Percentiles rank a stretch among this genome's conserved stretches.
These are phyloP conservation scores for Myrica gale DNA, from an alignment of 306 rosid genomes.

Conservation along the genomic window DNA sequence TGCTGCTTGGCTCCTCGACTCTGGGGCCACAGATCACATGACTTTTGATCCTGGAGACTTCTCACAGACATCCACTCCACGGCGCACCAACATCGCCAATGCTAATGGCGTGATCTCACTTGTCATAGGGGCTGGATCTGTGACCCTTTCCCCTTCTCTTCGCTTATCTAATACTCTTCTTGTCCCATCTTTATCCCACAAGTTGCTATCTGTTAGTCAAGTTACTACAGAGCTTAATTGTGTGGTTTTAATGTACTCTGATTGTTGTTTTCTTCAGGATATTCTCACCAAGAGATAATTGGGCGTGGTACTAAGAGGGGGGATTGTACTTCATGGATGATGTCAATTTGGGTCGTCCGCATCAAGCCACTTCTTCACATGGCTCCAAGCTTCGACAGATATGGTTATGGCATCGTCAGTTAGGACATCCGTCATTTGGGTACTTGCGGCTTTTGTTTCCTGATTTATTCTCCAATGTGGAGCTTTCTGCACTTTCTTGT, in stretches of 20 bases:
- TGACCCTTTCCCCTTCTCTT: no score
- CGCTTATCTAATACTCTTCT: no score
- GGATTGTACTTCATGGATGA: not conserved
- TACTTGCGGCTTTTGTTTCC: no score
- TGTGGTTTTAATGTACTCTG: no score
- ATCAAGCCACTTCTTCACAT: not conserved
- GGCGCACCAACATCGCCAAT: not conserved
- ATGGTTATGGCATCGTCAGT: not conserved
- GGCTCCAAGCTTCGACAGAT: not conserved
- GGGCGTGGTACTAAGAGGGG: not conserved
- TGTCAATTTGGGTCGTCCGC: not conserved
- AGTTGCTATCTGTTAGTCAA: no score
- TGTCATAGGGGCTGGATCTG: conserved; percentile 2
- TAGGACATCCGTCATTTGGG: no score
- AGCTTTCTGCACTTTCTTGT: no score
- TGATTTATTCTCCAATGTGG: no score
- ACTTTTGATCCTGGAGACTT: not conserved
- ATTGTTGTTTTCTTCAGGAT: not conserved
- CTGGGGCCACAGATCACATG: not conserved
- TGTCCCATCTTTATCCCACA: no score
- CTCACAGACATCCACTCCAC: not conserved
- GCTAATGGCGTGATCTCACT: conserved; percentile 4
- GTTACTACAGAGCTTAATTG: no score
- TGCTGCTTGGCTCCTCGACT: conserved; percentile 11
- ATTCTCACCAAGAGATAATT: conserved; percentile 17